These are phyloP conservation scores for Colletotrichum liriopes DNA, from an alignment of 2,329 filamentous ascomycete species.

Conservation along the genomic window DNA sequence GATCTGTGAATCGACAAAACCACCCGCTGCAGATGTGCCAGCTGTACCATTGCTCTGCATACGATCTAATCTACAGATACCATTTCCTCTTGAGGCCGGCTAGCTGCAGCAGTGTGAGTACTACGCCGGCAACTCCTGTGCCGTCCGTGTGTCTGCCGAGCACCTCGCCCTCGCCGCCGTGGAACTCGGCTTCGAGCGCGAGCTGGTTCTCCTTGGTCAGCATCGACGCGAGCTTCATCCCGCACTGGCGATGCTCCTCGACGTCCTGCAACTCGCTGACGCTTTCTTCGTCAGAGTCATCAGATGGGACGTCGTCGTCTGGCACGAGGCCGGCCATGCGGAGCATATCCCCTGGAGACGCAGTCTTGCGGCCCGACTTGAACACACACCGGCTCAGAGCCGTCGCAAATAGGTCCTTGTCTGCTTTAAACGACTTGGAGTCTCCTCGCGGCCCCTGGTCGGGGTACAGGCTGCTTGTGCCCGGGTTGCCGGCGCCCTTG, in stretches of 20 bases:
- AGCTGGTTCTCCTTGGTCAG: constrained; percentile 49
- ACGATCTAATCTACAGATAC: constrained; percentile 44
- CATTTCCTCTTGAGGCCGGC: constrained; percentile 50
- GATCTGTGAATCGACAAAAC: too few species aligned
- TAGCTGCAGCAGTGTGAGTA: constrained; percentile 54
- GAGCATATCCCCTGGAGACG: constrained; percentile 75
- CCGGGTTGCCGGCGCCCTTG: constrained; percentile 54
- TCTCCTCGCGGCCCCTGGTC: constrained; percentile 45
- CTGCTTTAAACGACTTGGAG: constrained; percentile 33
- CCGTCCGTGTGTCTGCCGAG: constrained; percentile 56
- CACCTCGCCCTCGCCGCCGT: constrained; percentile 49
- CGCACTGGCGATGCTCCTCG: constrained; percentile 53
- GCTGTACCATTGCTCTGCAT: too few species aligned
- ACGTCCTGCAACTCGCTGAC: constrained; percentile 44
- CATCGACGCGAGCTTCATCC: constrained; percentile 51
- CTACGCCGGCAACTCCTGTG: constrained; percentile 52
- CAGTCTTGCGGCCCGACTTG: constrained; percentile 74
- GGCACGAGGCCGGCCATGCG: constrained; percentile 74
- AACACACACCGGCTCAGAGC: constrained; percentile 72
- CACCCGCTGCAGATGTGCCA: neutral
- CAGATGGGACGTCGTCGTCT: constrained; percentile 42
- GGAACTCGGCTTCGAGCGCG: constrained; percentile 51
- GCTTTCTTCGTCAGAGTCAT: neutral
- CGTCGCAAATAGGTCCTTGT: constrained; percentile 62
- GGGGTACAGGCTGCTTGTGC: constrained; percentile 51